A percentile compares a stretch with the other conserved stretches of the same genome.
Conservation (phyloP, 352 stramenopile genomes). For the Phytopythium mirpurense region DNA sequence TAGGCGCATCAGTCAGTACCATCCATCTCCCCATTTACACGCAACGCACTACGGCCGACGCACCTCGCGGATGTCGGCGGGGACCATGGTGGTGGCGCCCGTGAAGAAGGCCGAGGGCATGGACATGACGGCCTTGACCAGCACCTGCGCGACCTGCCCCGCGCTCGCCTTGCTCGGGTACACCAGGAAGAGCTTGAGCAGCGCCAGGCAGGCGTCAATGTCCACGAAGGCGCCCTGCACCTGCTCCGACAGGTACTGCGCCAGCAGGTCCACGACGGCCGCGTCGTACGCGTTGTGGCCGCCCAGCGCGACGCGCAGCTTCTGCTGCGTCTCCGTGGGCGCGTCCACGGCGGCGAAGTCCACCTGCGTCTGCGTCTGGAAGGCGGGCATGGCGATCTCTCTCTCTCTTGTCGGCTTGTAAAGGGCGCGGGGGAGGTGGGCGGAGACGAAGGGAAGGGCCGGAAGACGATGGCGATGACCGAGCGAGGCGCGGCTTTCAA, state of each 20-base stretch:
- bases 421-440: neutral
- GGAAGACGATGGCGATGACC: neutral
- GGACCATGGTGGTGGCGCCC: slow-evolving; percentile 59
- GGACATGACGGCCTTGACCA: slow-evolving; percentile 65
- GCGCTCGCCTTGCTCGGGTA: slow-evolving; percentile 55
- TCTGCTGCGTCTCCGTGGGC: slow-evolving; percentile 39
- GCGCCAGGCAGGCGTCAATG: slow-evolving; percentile 70
- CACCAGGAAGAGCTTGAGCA: slow-evolving; percentile 82
- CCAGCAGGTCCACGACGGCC: slow-evolving; percentile 39
- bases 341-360: slow-evolving; percentile 48
- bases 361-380: slow-evolving; percentile 56
- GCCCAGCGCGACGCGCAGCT: slow-evolving; percentile 44
- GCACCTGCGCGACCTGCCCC: slow-evolving; percentile 54
- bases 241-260: slow-evolving; percentile 77
- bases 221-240: slow-evolving; percentile 51
- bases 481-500: too few species aligned
- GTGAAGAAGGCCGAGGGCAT: slow-evolving; percentile 76
- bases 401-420: slow-evolving; percentile 7
- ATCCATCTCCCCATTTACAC: too few species aligned
- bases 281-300: slow-evolving; percentile 45
- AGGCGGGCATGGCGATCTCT: slow-evolving; percentile 38
- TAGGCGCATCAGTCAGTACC: neutral
- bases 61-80: slow-evolving; percentile 66
- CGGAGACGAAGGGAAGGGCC: neutral
- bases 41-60: slow-evolving; percentile 4